Evolutionary conservation across 805 yeast genomes (phyloP).

Genomic region (Blastobotrys robertii): DNA sequence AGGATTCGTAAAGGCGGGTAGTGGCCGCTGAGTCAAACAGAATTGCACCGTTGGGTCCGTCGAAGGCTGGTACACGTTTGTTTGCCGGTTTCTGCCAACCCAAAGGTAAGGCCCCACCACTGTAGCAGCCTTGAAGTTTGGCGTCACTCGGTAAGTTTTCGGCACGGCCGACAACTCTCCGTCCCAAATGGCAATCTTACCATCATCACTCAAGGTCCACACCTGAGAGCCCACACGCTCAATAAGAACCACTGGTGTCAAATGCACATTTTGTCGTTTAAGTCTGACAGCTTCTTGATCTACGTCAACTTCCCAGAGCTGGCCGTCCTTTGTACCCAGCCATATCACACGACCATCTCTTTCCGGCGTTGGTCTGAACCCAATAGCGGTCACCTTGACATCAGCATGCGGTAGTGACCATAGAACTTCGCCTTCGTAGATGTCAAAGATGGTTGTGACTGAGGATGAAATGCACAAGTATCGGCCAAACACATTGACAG

Average conservation of each 20-base stretch:
- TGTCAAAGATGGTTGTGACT: constrained; percentile 16
- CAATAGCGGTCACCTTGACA: constrained; percentile 19
- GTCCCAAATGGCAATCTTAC: constrained; percentile 29
- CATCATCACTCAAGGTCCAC: constrained; percentile 31
- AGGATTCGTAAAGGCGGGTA: constrained; percentile 6
- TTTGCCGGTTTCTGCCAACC: constrained; percentile 26
- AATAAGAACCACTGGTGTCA: constrained; percentile 15
- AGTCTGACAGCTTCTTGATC: constrained; percentile 11
- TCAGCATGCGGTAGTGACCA: constrained; percentile 20
- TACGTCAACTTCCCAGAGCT: constrained; percentile 22
- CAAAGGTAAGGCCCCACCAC: constrained; percentile 22
- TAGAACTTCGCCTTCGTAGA: constrained; percentile 15
- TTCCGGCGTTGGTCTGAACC: constrained; percentile 14
- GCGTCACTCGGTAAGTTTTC: constrained; percentile 21
- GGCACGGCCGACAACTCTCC: constrained; percentile 19
- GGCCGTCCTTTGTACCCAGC: constrained; percentile 29
- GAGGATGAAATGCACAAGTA: constrained; percentile 14
- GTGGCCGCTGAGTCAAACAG: constrained; percentile 20
- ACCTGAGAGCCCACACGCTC: constrained; percentile 13
- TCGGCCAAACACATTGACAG: constrained; percentile 17
- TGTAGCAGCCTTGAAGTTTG: constrained; percentile 20
- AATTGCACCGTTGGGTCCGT: constrained; percentile 14
- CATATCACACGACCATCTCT: constrained; percentile 19
- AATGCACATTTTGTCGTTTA: constrained; percentile 18
- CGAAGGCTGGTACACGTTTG: constrained; percentile 25